Evolutionary conservation across 371 early-diverging fungal species (phyloP), one percentile per base, ranked within the genome.

Genomic region (Mortierella sp.): DNA sequence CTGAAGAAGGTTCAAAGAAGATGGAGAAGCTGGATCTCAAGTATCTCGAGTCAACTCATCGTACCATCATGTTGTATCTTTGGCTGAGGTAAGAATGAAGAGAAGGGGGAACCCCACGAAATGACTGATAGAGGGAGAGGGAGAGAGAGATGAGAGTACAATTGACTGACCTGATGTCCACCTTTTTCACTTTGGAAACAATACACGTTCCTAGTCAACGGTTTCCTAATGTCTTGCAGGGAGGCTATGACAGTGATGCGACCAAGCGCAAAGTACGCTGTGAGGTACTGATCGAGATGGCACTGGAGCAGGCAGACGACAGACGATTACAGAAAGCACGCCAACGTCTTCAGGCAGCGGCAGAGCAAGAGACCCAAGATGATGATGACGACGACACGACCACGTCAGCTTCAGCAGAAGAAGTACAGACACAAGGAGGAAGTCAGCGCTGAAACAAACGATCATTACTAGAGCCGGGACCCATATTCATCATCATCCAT

Each of bases 51-150:
- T 73, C 67, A 16, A 59, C 68, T 40, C 97, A 97, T 71, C 87
- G 90, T 46, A 67, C 81, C 3, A 89, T 95, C 27, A 90, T 94
- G 79, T 63, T 94, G 25, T 97, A 95, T 63, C 82, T 95, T 77
- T 97, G 97, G 97, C 81, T 97, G 64, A 82, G 87, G 86, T 91
- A 83, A 63, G 47, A 25, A 12, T 24, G 48, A 25, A 47, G 21
- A 14, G 24, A 10, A 43, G 16, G 16, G 19, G n/a, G 44, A 14
- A 8, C 7, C 14, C 10, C 39, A 39, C 39, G 39, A 8, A 39
- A 39, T 7, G 9, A 10, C 28, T 54, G 21, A 39, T 21, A 2
- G 39, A 31, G 43, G 19, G 1, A n/a, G 16, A 9, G 46, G 3
- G 17, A 21, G 31, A 17, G 61, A 9, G 41, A 12, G 19, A 27